Percentiles rank a stretch among this genome's conserved stretches.
Evolutionary conservation across 441 rosid genomes (phyloP).

Genomic region (Euphorbia schlechtendalii): DNA sequence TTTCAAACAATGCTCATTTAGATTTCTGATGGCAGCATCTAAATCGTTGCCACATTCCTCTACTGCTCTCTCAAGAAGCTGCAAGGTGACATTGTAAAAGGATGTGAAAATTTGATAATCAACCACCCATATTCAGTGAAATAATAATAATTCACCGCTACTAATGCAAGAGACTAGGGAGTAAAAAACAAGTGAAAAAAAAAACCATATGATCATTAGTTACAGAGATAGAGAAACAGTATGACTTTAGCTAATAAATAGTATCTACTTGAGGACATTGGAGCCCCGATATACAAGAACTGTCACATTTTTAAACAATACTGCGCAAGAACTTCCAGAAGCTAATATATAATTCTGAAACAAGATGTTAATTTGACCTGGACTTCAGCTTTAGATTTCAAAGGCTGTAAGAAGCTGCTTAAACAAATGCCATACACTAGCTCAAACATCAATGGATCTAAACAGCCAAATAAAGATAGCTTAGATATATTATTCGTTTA

Average conservation of each 20-base stretch:
- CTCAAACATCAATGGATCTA: not conserved
- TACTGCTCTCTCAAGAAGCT: constrained; percentile 70
- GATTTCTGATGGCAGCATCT: constrained; percentile 68
- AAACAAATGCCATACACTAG: not conserved
- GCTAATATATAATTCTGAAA: not conserved
- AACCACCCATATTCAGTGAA: not conserved
- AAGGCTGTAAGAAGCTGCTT: too few relatives aligned
- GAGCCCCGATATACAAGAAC: not conserved
- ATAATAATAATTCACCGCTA: too few relatives aligned
- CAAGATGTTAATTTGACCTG: not conserved
- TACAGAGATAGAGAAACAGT: not conserved
- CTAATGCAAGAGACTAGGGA: not conserved
- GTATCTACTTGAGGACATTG: not conserved
- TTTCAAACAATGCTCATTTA: constrained; percentile 66
- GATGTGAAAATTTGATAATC: too few relatives aligned
- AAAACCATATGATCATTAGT: not conserved
- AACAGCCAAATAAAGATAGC: not conserved
- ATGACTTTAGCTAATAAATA: not conserved
- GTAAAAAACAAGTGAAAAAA: not conserved
- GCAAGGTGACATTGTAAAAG: constrained; percentile 4
- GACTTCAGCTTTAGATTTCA: too few relatives aligned
- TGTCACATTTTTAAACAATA: not conserved
- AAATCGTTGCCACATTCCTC: constrained; percentile 76
- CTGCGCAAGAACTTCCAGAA: not conserved
- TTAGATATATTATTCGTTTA: too few relatives aligned